Evolutionary conservation across 805 yeast genomes (phyloP).

Genomic region (Spathaspora hagerdaliae): DNA sequence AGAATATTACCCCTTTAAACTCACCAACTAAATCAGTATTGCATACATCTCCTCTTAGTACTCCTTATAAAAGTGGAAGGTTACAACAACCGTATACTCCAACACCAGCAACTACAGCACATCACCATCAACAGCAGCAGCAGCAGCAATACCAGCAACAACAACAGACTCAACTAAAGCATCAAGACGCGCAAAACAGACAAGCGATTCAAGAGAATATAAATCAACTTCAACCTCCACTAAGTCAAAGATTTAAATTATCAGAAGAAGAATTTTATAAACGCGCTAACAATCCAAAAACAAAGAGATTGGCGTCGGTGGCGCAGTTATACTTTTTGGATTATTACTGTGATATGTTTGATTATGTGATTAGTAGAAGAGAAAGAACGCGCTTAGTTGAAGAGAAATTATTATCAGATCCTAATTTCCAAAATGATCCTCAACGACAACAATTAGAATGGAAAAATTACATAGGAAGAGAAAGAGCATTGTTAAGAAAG

Average conservation of each 20-base stretch:
- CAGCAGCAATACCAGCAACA: slow-evolving; percentile 5
- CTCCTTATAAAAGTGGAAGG: slow-evolving; percentile 5
- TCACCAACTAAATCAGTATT: slow-evolving; percentile 36
- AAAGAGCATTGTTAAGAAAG: slow-evolving; percentile 78
- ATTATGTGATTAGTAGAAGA: slow-evolving; percentile 82
- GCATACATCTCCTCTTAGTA: slow-evolving; percentile 23
- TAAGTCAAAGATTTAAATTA: slow-evolving; percentile 11
- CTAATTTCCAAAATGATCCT: slow-evolving; percentile 34
- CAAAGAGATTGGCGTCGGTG: slow-evolving; percentile 82
- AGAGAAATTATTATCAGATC: slow-evolving; percentile 48
- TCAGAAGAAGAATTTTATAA: slow-evolving; percentile 45
- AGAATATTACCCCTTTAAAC: slow-evolving; percentile 30
- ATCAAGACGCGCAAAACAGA: slow-evolving; percentile 3
- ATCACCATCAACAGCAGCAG: background rate
- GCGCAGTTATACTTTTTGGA: slow-evolving; percentile 93
- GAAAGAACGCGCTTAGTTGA: slow-evolving; percentile 75
- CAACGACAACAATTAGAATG: slow-evolving; percentile 48
- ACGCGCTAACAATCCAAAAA: slow-evolving; percentile 67
- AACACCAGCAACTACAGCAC: background rate
- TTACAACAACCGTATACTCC: slow-evolving; percentile 5
- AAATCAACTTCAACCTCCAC: slow-evolving; percentile 28
- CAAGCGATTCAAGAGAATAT: slow-evolving; percentile 24
- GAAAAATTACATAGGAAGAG: slow-evolving; percentile 79
- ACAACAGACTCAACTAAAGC: slow-evolving; percentile 12
- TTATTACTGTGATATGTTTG: slow-evolving; percentile 93